Conservation (phyloP, 257 asterid genomes). For the Eucommia ulmoides region DNA sequence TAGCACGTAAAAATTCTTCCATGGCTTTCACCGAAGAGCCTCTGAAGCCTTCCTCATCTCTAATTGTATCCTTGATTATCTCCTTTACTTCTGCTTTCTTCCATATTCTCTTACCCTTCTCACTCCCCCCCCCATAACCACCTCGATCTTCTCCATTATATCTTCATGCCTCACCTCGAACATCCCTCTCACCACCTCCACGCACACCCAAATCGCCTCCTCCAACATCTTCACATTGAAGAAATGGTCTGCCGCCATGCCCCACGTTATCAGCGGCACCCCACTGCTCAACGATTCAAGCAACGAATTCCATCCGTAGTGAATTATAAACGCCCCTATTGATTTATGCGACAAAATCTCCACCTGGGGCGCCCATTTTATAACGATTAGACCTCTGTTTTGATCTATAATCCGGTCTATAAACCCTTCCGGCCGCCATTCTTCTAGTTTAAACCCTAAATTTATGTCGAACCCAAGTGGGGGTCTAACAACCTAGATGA, state of each 20-base stretch:
- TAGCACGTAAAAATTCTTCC: slow-evolving; percentile 34
- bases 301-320: slow-evolving; percentile 65
- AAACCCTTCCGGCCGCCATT: slow-evolving; percentile 60
- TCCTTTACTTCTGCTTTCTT: slow-evolving; percentile 27
- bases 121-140: slow-evolving; percentile 48
- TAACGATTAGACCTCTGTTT: slow-evolving; percentile 29
- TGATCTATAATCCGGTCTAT: slow-evolving; percentile 12
- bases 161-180: slow-evolving; percentile 39
- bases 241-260: slow-evolving; percentile 50
- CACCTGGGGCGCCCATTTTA: slow-evolving; percentile 49
- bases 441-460: slow-evolving; percentile 31
- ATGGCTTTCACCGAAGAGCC: slow-evolving; percentile 44
- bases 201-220: slow-evolving; percentile 41
- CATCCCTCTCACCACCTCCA: slow-evolving; percentile 53
- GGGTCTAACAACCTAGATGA: slow-evolving; percentile 51
- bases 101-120: slow-evolving; percentile 24
- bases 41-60: slow-evolving; percentile 21
- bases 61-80: slow-evolving; percentile 19
- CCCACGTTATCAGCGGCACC: slow-evolving; percentile 49
- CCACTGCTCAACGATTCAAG: slow-evolving; percentile 41
- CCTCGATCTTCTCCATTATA: slow-evolving; percentile 30
- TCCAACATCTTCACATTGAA: slow-evolving; percentile 42
- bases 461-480: slow-evolving; percentile 33
- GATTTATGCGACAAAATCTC: slow-evolving; percentile 39
- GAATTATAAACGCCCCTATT: slow-evolving; percentile 29